Conservation (phyloP, 257 asterid genomes). For the Solanum stenotomum region DNA sequence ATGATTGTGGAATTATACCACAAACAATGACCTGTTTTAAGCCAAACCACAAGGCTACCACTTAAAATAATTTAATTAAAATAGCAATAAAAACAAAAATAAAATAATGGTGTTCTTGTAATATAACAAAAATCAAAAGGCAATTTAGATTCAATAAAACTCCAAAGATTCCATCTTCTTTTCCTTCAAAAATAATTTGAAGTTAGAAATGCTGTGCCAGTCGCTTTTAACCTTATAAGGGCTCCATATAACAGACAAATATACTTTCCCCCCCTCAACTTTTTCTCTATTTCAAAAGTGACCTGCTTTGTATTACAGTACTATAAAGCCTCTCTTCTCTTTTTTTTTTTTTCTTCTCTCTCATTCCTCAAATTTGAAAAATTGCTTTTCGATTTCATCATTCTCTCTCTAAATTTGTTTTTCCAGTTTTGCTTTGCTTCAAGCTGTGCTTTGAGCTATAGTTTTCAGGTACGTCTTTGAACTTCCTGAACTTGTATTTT, state of each 20-base stretch:
- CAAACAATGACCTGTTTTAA: not conserved
- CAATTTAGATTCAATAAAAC: not conserved
- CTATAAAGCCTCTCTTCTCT: not conserved
- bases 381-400: not conserved
- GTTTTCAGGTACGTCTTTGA: conserved; percentile 11
- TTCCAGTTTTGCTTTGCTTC: not conserved
- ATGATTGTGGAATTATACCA: conserved; percentile 12
- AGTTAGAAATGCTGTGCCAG: not conserved
- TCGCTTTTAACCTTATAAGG: conserved; percentile 1
- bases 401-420: not conserved
- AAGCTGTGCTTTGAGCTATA: not conserved
- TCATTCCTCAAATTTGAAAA: conserved; percentile 5
- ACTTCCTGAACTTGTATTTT: not conserved
- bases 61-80: not conserved
- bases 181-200: not conserved
- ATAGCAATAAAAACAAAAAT: not conserved
- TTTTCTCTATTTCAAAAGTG: not conserved
- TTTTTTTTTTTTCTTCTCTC: not conserved
- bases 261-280: not conserved
- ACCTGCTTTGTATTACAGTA: not conserved
- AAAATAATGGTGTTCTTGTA: conserved; percentile 20
- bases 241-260: conserved; percentile 20
- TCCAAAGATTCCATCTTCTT: conserved; percentile 25
- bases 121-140: conserved; percentile 18
- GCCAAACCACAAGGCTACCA: conserved; percentile 2